A percentile compares a stretch with the other conserved stretches of the same genome.
These are phyloP conservation scores for Ulmus americana DNA, from an alignment of 331 rosid genomes.

Conservation along the genomic window DNA sequence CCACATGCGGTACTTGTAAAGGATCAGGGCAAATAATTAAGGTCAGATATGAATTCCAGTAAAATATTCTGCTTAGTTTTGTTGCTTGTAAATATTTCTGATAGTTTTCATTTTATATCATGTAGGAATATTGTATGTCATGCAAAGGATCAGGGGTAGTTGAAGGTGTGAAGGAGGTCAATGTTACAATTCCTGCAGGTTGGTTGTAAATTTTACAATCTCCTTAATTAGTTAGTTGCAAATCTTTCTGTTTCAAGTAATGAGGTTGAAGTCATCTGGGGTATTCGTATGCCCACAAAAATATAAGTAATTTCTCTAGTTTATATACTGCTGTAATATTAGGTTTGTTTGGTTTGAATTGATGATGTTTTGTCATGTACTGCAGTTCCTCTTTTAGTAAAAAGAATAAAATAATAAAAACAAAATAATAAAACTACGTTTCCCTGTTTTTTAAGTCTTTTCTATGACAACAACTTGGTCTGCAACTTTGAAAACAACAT, in stretches of 20 bases:
- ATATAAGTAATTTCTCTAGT: background rate
- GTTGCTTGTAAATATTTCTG: conserved; percentile 11
- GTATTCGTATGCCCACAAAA: background rate
- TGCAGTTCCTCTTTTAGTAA: background rate
- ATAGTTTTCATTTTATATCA: conserved; percentile 25
- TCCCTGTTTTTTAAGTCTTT: background rate
- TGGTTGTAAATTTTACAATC: conserved; percentile 10
- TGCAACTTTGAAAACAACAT: background rate
- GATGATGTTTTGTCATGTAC: background rate
- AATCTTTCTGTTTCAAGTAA: conserved; percentile 18
- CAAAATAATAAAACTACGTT: no score
- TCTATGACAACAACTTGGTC: background rate
- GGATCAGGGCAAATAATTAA: conserved; percentile 66
- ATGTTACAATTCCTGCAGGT: conserved; percentile 91
- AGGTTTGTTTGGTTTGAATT: background rate
- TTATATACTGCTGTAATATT: background rate
- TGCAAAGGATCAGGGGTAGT: conserved; percentile 80
- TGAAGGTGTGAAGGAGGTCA: conserved; percentile 73
- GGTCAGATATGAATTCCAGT: conserved; percentile 38
- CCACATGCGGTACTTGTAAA: conserved; percentile 78
- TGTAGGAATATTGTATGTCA: conserved; percentile 61
- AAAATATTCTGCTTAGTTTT: conserved; percentile 16
- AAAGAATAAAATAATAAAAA: no score
- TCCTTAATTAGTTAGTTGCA: conserved; percentile 11
- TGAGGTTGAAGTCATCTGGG: background rate